Percentiles rank a stretch among this genome's conserved stretches.
Evolutionary conservation across 305 asterid species (phyloP).

Genomic region (Plantago lanceolata): DNA sequence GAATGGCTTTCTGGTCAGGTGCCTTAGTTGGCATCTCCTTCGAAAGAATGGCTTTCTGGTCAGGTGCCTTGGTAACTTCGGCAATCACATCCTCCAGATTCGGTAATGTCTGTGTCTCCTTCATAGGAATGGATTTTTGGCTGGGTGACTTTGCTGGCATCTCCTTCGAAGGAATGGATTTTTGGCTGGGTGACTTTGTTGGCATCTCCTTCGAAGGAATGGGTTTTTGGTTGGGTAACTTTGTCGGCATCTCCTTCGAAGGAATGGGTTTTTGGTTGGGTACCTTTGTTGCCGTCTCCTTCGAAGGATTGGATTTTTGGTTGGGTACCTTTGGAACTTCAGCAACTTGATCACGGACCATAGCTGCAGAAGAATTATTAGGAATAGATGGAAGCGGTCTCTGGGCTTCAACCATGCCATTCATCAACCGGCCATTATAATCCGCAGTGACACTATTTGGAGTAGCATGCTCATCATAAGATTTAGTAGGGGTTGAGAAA

Average conservation of each 20-base stretch:
- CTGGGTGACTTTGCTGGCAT: too few species aligned
- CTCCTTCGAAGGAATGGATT: too few species aligned
- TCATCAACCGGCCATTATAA: constrained; percentile 29
- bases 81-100: constrained; percentile 32
- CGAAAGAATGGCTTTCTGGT: background rate
- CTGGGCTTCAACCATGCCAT: constrained; percentile 43
- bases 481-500: constrained; percentile 28
- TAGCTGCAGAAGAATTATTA: constrained; percentile 26
- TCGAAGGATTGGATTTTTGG: too few species aligned
- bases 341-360: constrained; percentile 24
- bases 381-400: constrained; percentile 29
- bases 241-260: too few species aligned
- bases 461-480: constrained; percentile 32
- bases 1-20: background rate
- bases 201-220: too few species aligned
- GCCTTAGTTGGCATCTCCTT: constrained; percentile 4
- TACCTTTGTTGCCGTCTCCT: too few species aligned
- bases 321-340: too few species aligned
- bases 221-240: too few species aligned
- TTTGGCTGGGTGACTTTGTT: too few species aligned
- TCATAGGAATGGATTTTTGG: too few species aligned
- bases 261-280: too few species aligned
- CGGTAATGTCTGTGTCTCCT: constrained; percentile 9
- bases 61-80: constrained; percentile 29
- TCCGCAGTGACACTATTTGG: constrained; percentile 31